A percentile compares a stretch with the other conserved stretches of the same genome.
These are phyloP conservation scores for Stylonectria norvegica DNA, from an alignment of 2,329 filamentous ascomycete species.

Conservation along the genomic window DNA sequence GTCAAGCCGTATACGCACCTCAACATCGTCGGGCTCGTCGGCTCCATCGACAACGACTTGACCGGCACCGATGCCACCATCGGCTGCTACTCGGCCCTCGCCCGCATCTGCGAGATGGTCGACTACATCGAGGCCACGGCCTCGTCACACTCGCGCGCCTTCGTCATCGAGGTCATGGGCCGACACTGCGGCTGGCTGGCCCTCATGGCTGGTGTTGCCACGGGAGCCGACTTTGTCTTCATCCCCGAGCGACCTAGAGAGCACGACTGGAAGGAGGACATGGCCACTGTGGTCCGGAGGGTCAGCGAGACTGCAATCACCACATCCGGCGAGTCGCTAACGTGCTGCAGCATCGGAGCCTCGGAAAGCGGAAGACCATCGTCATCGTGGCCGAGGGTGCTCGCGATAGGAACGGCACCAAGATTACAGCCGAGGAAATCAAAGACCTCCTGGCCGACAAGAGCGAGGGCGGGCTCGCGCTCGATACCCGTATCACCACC, in stretches of 20 bases:
- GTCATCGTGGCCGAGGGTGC: slow-evolving; percentile 97
- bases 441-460: slow-evolving; percentile 82
- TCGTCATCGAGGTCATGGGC: slow-evolving; percentile 98
- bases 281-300: slow-evolving; percentile 73
- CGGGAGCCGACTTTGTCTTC: slow-evolving; percentile 94
- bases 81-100: slow-evolving; percentile 90
- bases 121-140: slow-evolving; percentile 97
- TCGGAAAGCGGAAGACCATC: slow-evolving; percentile 96
- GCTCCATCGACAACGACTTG: slow-evolving; percentile 98
- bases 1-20: slow-evolving; percentile 75
- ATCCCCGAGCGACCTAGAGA: slow-evolving; percentile 90
- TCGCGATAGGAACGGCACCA: slow-evolving; percentile 76
- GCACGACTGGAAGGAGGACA: slow-evolving; percentile 84
- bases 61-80: slow-evolving; percentile 97
- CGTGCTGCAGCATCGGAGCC: slow-evolving; percentile 65
- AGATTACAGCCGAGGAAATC: slow-evolving; percentile 76
- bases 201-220: slow-evolving; percentile 91
- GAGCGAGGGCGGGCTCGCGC: slow-evolving; percentile 60
- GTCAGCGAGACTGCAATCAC: slow-evolving; percentile 40
- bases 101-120: slow-evolving; percentile 90
- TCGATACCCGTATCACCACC: slow-evolving; percentile 93
- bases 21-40: slow-evolving; percentile 94
- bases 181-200: slow-evolving; percentile 97
- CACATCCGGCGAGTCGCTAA: slow-evolving; percentile 12
- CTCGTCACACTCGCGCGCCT: slow-evolving; percentile 89